phyloP scores from a whole-genome alignment of 179 eudicot genomes.

The Beta macrorhiza region DNA sequence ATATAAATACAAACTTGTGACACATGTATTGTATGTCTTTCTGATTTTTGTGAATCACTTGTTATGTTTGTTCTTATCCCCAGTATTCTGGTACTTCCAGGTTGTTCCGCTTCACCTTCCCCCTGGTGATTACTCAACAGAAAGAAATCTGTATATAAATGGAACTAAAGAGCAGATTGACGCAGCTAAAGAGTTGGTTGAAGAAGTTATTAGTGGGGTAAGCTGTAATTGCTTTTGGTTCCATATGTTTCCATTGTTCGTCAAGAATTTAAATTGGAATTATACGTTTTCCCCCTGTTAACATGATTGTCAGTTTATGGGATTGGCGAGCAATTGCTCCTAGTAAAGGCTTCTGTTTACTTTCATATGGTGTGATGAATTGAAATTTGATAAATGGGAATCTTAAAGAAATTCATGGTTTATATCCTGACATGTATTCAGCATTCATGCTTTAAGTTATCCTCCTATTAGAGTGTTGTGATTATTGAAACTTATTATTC shows the following conservation, averaged over 20 bases:
- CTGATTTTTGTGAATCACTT: neutral
- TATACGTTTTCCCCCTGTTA: neutral
- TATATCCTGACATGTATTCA: neutral
- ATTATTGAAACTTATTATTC: neutral
- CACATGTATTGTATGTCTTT: neutral
- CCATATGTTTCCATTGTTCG: neutral
- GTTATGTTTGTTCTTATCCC: neutral
- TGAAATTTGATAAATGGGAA: neutral
- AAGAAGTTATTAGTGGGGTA: conserved; percentile 91
- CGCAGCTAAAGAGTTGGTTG: conserved; percentile 75
- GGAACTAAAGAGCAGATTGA: conserved; percentile 84
- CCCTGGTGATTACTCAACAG: conserved; percentile 80
- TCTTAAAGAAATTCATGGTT: neutral
- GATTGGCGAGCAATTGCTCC: no score
- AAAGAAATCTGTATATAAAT: conserved; percentile 75
- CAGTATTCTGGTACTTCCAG: conserved; percentile 30
- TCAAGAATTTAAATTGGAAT: neutral
- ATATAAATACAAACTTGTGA: neutral
- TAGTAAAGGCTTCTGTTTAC: neutral
- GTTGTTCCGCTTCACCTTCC: conserved; percentile 90
- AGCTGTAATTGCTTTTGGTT: conserved; percentile 17
- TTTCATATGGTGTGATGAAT: neutral
- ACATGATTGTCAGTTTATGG: neutral
- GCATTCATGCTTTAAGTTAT: neutral
- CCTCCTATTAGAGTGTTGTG: neutral